Evolutionary conservation across 176 grass and related monocot genomes (phyloP), one percentile per base, ranked within the genome.

Genomic region (Carex littledalei): DNA sequence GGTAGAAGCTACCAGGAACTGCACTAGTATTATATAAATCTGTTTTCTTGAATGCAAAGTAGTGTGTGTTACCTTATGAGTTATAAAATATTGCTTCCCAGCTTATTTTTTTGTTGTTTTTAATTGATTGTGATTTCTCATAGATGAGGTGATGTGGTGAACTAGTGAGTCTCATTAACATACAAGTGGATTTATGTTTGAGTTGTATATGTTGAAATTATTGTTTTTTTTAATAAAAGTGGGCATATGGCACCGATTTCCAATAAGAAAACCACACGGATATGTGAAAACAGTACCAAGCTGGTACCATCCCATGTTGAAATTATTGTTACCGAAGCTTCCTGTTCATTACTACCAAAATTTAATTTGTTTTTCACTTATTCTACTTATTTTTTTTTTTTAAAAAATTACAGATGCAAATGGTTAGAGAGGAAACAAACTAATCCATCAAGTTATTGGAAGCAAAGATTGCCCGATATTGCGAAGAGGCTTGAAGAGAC

Each of bases 401-500:
- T 39, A 39, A 69, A 69, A 49, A 10, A 10, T 9, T 63, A 69
- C 88, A 87, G 88, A 29, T 86, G 35, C 35, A 61, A 68, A 47
- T 84, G 65, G 75, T 84, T 90, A 58, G 65, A 80, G 58, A 84
- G 31, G 83, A 86, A 15, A 70, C 81, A 80, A 68, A 65, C 47
- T 55, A 6, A 63, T 13, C 53, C 8, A 61, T 18, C 80, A 14
- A 39, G 57, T 79, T 70, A 90, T 10, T 71, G 79, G 80, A 14
- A 34, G 31, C 79, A 82, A 6, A 84, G 70, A 47, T 61, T 86
- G 41, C 71, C 61, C 53, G 63, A 80, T n/a, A 20, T 90, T 78
- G 88, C 80, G 18, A 90, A 78, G 62, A 81, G 63, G 61, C 68
- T 90, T 14, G 88, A 90, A 13, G 68, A 67, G 1, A 21, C 69